Percentiles rank a stretch among this genome's conserved stretches.
Evolutionary conservation across 1,284 basidiomycete species (phyloP).

Genomic region (Sporisorium graminicola): DNA sequence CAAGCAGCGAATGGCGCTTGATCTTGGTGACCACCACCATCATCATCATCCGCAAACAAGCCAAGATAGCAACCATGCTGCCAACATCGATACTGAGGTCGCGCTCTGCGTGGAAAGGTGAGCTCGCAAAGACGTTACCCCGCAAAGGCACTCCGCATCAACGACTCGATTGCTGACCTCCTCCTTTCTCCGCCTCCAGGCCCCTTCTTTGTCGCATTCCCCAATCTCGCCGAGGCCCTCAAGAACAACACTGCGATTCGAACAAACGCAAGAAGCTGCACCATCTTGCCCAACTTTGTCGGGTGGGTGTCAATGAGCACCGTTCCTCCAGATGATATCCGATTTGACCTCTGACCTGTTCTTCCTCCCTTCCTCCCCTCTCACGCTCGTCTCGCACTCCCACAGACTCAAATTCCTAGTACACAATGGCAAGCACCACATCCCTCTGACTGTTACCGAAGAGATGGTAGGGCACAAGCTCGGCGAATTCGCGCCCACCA

Average conservation of each 20-base stretch:
- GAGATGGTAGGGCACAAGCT: conserved; percentile 99
- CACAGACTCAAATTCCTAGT: conserved; percentile 83
- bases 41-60: conserved; percentile 6
- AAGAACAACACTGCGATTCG: conserved; percentile 86
- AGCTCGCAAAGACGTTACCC: conserved; percentile 12
- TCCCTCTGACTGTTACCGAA: conserved; percentile 87
- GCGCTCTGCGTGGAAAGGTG: conserved; percentile 66
- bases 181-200: conserved; percentile 71
- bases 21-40: neutral
- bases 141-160: neutral
- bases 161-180: neutral
- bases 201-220: conserved; percentile 94
- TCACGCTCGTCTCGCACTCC: too few species aligned
- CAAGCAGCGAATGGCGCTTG: neutral
- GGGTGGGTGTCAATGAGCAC: conserved; percentile 56
- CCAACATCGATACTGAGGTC: conserved; percentile 46
- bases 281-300: conserved; percentile 80
- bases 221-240: conserved; percentile 85
- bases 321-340: neutral
- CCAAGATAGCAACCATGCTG: conserved; percentile 33
- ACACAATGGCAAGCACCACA: conserved; percentile 92
- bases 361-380: neutral
- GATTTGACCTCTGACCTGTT: neutral
- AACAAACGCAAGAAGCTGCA: conserved; percentile 89
- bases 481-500: conserved; percentile 91